These are phyloP conservation scores for Lignosus rhinocerotis DNA, from an alignment of 1,284 basidiomycete genomes.

Conservation along the genomic window DNA sequence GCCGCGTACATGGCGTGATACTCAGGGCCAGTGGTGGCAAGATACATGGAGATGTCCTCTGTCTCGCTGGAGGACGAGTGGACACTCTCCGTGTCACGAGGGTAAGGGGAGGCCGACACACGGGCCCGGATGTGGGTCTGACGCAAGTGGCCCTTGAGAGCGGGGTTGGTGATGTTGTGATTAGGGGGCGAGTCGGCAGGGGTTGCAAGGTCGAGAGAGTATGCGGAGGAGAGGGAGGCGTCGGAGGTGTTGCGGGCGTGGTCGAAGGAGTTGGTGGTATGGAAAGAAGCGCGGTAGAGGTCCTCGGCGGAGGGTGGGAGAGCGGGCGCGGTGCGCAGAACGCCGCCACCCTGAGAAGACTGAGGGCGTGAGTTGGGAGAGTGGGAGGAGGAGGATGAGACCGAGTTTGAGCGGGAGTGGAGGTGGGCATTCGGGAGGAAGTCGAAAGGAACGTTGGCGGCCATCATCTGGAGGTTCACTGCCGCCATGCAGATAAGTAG, in stretches of 20 bases:
- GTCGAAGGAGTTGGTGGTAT: slow-evolving; percentile 35
- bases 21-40: slow-evolving; percentile 48
- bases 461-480: slow-evolving; percentile 72
- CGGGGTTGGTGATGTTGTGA: slow-evolving; percentile 66
- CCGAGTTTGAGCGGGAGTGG: slow-evolving; percentile 76
- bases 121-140: slow-evolving; percentile 75
- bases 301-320: slow-evolving; percentile 60
- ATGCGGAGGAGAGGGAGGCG: slow-evolving; percentile 44
- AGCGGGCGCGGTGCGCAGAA: slow-evolving; percentile 50
- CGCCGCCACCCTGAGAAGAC: slow-evolving; percentile 62
- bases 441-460: slow-evolving; percentile 64
- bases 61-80: slow-evolving; percentile 85
- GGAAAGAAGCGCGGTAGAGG: slow-evolving; percentile 63
- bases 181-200: slow-evolving; percentile 69
- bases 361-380: slow-evolving; percentile 73
- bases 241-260: slow-evolving; percentile 38
- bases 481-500: slow-evolving; percentile 55
- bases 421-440: slow-evolving; percentile 61
- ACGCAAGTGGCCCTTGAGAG: slow-evolving; percentile 71
- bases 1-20: slow-evolving; percentile 63
- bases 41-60: slow-evolving; percentile 78
- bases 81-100: slow-evolving; percentile 79
- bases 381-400: slow-evolving; percentile 70
- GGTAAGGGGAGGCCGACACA: slow-evolving; percentile 77
- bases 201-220: slow-evolving; percentile 46